Evolutionary conservation across 2,329 filamentous ascomycete genomes (phyloP).

Genomic region (Trichothecium sympodiale): DNA sequence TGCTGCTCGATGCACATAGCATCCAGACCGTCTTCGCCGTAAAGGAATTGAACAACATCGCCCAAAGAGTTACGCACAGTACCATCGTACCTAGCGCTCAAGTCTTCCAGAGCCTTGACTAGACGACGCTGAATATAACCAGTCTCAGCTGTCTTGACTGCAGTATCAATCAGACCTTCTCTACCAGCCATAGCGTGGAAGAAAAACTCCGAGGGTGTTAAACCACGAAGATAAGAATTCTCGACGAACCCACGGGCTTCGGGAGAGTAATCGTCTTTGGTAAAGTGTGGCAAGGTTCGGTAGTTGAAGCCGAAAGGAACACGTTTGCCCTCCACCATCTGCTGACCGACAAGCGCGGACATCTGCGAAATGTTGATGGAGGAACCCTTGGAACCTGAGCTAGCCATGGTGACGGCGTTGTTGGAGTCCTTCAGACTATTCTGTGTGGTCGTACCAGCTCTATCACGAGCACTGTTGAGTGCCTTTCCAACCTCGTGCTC

Average conservation of each 20-base stretch:
- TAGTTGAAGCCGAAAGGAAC: constrained; percentile 99
- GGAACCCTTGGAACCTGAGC: constrained; percentile 94
- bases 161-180: constrained; percentile 98
- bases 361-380: constrained; percentile 99
- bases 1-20: constrained; percentile 91
- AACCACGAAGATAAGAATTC: constrained; percentile 91
- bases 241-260: constrained; percentile 96
- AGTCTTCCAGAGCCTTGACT: constrained; percentile 94
- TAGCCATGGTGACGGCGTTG: constrained; percentile 93
- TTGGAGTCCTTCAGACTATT: constrained; percentile 90
- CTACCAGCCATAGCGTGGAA: constrained; percentile 99
- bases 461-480: constrained; percentile 90
- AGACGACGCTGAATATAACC: constrained; percentile 98
- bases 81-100: constrained; percentile 94
- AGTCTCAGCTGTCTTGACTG: constrained; percentile 97
- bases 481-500: constrained; percentile 94
- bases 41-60: constrained; percentile 93
- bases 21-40: constrained; percentile 94
- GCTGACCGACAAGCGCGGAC: constrained; percentile 94
- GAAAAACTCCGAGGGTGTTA: constrained; percentile 95
- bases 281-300: constrained; percentile 91
- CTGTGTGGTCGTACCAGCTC: constrained; percentile 85
- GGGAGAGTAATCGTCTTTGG: constrained; percentile 97
- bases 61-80: constrained; percentile 95
- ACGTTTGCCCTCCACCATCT: constrained; percentile 96